These are phyloP conservation scores for Amphicarpaea edgeworthii DNA, from an alignment of 306 rosid species.

Conservation along the genomic window DNA sequence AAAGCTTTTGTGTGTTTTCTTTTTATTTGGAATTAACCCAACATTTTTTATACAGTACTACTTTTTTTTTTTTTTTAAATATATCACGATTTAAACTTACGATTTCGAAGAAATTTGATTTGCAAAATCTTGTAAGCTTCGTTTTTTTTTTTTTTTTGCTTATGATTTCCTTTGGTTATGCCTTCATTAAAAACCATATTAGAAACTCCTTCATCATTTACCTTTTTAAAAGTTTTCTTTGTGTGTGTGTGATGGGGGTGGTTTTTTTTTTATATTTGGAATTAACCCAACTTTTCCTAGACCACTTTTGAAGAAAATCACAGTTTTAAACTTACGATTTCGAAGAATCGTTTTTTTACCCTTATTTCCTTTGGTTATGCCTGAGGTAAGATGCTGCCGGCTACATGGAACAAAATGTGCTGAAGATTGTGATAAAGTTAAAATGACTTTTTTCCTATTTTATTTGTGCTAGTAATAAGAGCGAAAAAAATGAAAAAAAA, in stretches of 20 bases:
- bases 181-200: neutral
- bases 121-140: neutral
- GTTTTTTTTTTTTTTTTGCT: too few species aligned
- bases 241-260: too few species aligned
- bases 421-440: neutral
- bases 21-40: neutral
- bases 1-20: neutral
- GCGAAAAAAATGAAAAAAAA: too few species aligned
- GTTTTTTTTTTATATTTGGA: neutral
- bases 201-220: neutral
- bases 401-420: neutral
- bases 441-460: too few species aligned
- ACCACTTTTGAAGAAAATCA: neutral
- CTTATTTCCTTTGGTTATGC: neutral
- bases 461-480: too few species aligned
- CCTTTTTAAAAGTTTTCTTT: neutral
- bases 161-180: neutral
- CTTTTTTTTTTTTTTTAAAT: neutral
- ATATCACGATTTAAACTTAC: neutral
- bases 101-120: neutral
- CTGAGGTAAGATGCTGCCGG: neutral
- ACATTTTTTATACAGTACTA: neutral
- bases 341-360: neutral
- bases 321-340: neutral
- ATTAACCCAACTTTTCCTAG: neutral